A percentile compares a stretch with the other conserved stretches of the same genome.
phyloP scores from a whole-genome alignment of 139 green algal genomes.

The Volvox reticuliferus region DNA sequence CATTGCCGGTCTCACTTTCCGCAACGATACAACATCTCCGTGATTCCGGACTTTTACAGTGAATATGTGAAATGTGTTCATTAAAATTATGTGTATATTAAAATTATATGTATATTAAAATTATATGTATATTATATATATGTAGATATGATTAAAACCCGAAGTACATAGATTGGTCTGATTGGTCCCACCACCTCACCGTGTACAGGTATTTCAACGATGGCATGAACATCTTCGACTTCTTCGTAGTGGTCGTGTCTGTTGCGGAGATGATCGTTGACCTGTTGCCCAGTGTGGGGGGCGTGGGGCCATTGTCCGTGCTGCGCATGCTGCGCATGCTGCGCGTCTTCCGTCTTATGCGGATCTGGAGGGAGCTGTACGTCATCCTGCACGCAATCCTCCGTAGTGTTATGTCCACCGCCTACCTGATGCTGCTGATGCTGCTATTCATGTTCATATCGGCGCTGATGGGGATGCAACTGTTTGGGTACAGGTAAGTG shows the following conservation, averaged over 20 bases:
- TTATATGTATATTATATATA: too few relatives aligned
- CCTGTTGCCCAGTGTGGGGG: conserved; percentile 51
- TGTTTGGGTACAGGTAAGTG: conserved; percentile 57
- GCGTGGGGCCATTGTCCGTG: conserved; percentile 69
- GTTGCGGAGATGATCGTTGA: conserved; percentile 76
- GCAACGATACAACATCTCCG: too few relatives aligned
- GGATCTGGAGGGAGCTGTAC: conserved; percentile 78
- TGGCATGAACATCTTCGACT: conserved; percentile 78
- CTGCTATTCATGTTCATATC: conserved; percentile 83
- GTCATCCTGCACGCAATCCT: conserved; percentile 79
- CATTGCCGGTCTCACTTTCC: too few relatives aligned
- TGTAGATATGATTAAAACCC: too few relatives aligned
- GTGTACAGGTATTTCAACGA: conserved; percentile 61
- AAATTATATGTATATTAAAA: too few relatives aligned
- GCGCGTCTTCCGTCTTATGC: conserved; percentile 78
- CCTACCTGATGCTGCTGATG: conserved; percentile 75
- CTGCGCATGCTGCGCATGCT: conserved; percentile 81
- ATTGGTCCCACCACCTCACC: too few relatives aligned
- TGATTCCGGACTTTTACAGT: too few relatives aligned
- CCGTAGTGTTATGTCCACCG: conserved; percentile 65
- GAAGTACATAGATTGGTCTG: too few relatives aligned
- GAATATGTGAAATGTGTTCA: too few relatives aligned
- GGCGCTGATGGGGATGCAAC: conserved; percentile 83
- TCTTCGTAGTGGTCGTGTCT: conserved; percentile 75
- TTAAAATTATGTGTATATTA: too few relatives aligned